phyloP scores from a whole-genome alignment of 2,329 filamentous ascomycete species.

The Fusarium penzigii region DNA sequence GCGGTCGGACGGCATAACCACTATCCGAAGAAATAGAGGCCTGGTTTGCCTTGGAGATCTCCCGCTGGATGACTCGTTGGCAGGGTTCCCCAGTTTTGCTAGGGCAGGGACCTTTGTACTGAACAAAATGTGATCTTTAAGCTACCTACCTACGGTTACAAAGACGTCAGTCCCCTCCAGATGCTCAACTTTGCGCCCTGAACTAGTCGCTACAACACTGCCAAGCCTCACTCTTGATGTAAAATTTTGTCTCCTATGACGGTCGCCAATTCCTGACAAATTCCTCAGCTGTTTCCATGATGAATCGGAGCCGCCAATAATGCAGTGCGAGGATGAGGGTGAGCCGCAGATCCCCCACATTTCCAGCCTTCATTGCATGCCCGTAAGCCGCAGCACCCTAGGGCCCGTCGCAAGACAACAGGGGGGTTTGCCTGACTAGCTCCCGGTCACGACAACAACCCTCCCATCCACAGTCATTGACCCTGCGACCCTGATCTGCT shows the following conservation, averaged over 20 bases:
- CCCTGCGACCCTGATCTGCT: no score
- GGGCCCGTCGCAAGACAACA: no score
- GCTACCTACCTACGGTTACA: background rate
- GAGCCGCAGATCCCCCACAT: conserved; percentile 9
- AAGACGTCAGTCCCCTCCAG: background rate
- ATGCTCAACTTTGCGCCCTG: background rate
- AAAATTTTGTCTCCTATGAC: background rate
- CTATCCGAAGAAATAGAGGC: no score
- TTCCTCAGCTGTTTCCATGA: background rate
- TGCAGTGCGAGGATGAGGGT: background rate
- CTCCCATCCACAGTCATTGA: no score
- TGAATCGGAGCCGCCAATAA: background rate
- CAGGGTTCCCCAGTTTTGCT: background rate
- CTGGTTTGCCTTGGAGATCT: no score
- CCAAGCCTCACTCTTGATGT: background rate
- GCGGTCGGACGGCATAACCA: no score
- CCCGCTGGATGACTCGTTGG: background rate
- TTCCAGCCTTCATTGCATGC: background rate
- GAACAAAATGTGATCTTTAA: no score
- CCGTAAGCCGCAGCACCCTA: no score
- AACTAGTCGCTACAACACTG: background rate
- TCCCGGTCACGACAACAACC: no score
- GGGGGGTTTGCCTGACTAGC: no score
- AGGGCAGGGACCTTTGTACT: background rate
- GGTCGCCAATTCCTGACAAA: background rate